Evolutionary conservation across 2,329 filamentous ascomycete genomes (phyloP).

Genomic region (Alternaria hordeiaustralica): DNA sequence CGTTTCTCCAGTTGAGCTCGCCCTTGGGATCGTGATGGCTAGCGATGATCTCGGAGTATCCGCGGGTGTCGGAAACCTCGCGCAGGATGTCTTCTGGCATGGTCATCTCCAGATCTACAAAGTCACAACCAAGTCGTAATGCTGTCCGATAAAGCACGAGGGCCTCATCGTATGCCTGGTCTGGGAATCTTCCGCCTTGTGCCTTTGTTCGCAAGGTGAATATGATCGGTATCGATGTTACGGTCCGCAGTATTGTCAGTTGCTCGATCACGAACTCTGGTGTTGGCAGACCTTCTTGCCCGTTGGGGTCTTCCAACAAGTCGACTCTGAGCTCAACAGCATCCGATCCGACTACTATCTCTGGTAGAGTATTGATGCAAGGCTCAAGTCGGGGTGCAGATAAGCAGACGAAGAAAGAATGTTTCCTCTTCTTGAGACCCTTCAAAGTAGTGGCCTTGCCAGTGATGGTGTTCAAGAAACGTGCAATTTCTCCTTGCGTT

Average conservation of each 20-base stretch:
- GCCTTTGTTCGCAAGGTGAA: constrained; percentile 87
- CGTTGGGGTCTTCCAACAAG: constrained; percentile 75
- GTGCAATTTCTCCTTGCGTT: constrained; percentile 71
- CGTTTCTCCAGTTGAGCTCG: constrained; percentile 84
- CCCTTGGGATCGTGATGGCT: constrained; percentile 91
- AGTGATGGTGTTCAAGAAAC: constrained; percentile 74
- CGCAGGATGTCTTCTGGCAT: constrained; percentile 79
- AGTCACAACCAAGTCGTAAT: constrained; percentile 85
- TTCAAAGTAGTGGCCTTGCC: constrained; percentile 64
- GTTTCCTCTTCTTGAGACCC: constrained; percentile 66
- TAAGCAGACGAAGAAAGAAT: constrained; percentile 91
- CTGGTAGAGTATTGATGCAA: constrained; percentile 69
- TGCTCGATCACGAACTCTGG: constrained; percentile 82
- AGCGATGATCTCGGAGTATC: constrained; percentile 83
- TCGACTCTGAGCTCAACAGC: constrained; percentile 95
- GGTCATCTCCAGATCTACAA: constrained; percentile 90
- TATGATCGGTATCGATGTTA: constrained; percentile 79
- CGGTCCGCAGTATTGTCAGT: constrained; percentile 76
- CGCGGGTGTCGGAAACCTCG: constrained; percentile 70
- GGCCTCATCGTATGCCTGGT: constrained; percentile 73
- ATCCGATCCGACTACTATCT: constrained; percentile 83
- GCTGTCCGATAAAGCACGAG: constrained; percentile 78
- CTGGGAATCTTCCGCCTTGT: constrained; percentile 88
- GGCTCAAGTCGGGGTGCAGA: constrained; percentile 77
- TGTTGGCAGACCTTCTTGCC: constrained; percentile 63